Base-by-base conservation (phyloP, 768 basidiomycete species). In the Boletellus sp. region DNA sequence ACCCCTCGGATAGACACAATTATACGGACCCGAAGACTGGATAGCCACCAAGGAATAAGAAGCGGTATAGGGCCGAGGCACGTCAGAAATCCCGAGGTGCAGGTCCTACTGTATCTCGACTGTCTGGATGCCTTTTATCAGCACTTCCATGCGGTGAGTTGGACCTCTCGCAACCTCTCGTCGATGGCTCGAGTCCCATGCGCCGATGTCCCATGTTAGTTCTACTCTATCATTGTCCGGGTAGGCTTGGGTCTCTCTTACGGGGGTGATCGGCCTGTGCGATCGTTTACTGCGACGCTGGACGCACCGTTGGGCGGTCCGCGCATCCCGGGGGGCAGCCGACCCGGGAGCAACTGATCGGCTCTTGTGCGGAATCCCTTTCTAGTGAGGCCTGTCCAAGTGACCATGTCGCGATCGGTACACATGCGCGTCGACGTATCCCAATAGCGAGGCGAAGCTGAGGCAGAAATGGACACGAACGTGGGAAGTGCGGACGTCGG, bases 211-310 rank as follows among this genome's bases (percentile, higher is more conserved):
- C 12, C 10, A 16, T 12, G 8, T 15, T 20, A 47, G 46, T 65
- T 63, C 48, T 61, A 64, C 32, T 58, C 52, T 19, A 59, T 65
- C 13, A 63, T 65, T 42, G 57, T 63, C 35, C 64, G 61, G 28
- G 53, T 63, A 11, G 56, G 56, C 32, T 28, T 55, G 3, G 56
- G 60, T 20, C 40, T 62, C 23, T 54, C 52, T n/a, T 48, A 58
- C 19, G 60, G 50, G 10, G 52, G 48, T 20, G 13, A 24, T 2
- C 28, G 24, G 17, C 17, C 4, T 10, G 19, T 33, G 5, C 38
- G 1, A 8, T 13, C 47, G 19, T 19, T 9, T 33, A 33, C 48
- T 8, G 16, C 20, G 42, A 32, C 17, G n/a, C n/a, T n/a, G n/a
- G n/a, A n/a, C n/a, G n/a, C 11, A 28, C 28, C 47, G 13, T 0